Base-by-base conservation (phyloP, 1,284 basidiomycete species). In the Trichosporon asahii region DNA sequence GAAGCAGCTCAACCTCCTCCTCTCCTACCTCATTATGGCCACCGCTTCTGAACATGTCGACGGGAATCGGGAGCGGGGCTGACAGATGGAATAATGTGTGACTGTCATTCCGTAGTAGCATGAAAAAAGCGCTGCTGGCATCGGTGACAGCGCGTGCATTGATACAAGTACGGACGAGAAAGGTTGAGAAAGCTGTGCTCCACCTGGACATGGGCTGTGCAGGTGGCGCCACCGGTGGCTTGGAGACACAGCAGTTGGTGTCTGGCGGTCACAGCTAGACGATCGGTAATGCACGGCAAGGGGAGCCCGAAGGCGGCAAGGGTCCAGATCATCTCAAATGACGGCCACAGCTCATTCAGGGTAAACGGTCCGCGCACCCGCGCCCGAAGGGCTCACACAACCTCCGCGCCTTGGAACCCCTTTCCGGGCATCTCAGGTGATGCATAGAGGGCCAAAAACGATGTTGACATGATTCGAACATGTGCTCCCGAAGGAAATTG, bases 401-500 rank as follows among this genome's bases (percentile, higher is more conserved):
- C n/a, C n/a, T n/a, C n/a, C n/a, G n/a, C n/a, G n/a, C n/a, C n/a
- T n/a, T n/a, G n/a, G n/a, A n/a, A 18, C 37, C 4, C 8, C 37
- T 18, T 8, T 4, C 11, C 11, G 9, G 21, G 18, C n/a, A 46
- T 14, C 14, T n/a, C 21, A 46, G 21, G 15, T 5, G 44, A 3
- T 18, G 49, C 49, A 9, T 21, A 23, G 21, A 9, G 25, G n/a
- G 5, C 4, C 21, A 53, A 53, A 53, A 53, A 53, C 49, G 49
- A 53, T 53, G 49, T 53, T 53, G 49, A 53, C 49, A 53, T 53
- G 49, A 53, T 53, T 53, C 49, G 49, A 53, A 53, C 49, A 53
- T 53, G 49, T 53, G 49, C 49, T 53, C 49, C 49, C 49, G 49
- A 53, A 53, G 49, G 49, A 53, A 53, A 53, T 53, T 53, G 49